Conservation (phyloP, 352 stramenopile species). For the Phytophthora lateralis region DNA sequence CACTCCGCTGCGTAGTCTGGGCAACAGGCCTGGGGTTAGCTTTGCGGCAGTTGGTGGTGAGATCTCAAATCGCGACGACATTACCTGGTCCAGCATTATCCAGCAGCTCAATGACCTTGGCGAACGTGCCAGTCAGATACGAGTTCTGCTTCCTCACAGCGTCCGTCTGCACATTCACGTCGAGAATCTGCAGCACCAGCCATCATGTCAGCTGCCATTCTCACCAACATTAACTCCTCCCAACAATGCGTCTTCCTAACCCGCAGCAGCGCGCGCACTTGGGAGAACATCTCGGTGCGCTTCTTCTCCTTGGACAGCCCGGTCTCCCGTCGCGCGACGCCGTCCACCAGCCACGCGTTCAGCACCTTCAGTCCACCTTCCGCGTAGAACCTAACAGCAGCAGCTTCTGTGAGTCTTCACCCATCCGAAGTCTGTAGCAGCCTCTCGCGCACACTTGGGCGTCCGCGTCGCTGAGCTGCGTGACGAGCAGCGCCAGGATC, state of each 20-base stretch:
- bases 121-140: constrained; percentile 62
- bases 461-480: constrained; percentile 71
- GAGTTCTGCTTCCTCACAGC: constrained; percentile 67
- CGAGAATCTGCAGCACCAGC: constrained; percentile 52
- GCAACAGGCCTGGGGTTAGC: background rate
- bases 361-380: constrained; percentile 77
- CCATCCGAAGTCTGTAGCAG: background rate
- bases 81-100: constrained; percentile 67
- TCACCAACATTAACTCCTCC: background rate
- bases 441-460: constrained; percentile 53
- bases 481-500: constrained; percentile 77
- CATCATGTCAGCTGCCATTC: constrained; percentile 8
- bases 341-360: constrained; percentile 73
- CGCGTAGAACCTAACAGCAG: constrained; percentile 59
- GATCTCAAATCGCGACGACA: background rate
- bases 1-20: constrained; percentile 72
- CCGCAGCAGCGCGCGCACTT: constrained; percentile 74
- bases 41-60: background rate
- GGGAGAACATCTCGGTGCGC: constrained; percentile 72
- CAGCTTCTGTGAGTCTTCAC: background rate
- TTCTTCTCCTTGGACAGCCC: constrained; percentile 65
- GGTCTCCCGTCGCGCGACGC: constrained; percentile 40
- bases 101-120: constrained; percentile 67
- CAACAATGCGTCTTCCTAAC: constrained; percentile 31
- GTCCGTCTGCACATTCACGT: constrained; percentile 76